Base-by-base conservation (phyloP, 257 asterid genomes). In the Echites panduratus region DNA sequence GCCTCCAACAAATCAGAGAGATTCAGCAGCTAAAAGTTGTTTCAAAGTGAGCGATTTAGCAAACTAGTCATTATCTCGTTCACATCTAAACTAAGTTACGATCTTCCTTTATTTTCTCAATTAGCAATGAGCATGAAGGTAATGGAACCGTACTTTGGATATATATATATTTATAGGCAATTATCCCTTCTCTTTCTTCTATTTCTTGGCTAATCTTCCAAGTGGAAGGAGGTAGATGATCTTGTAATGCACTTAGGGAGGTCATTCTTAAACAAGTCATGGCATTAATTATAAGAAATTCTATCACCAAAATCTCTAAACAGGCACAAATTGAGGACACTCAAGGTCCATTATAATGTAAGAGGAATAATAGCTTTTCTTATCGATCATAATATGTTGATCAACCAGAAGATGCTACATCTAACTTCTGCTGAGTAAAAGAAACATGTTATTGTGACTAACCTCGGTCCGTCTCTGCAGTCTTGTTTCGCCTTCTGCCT, bases 401-500 rank as follows among this genome's bases (percentile, higher is more conserved):
- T 56, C 32, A n/a, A 56, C 27, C 32, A 29, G 22, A 53, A 20
- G 14, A 22, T 13, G 62, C 22, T 56, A 13, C 32, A 56, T 56
- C 32, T 56, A 56, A 56, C 32, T n/a, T 49, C 17, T 26, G 17
- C 22, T 7, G 54, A 6, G n/a, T 70, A 14, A 38, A 6, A 27
- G 27, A 40, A 54, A 43, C 38, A 14, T n/a, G n/a, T n/a, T 2
- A 57, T 38, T 49, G 49, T 12, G 16, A 59, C 73, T 76, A 64
- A 80, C 84, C 84, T 80, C 81, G 20, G 40, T 59, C 3, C 67
- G 63, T 72, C 84, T 80, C 57, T 63, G 76, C 24, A 71, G 35
- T 73, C 73, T 80, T 68, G 81, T 74, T 52, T 80, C 78, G 44
- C 84, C 81, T 35, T 69, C 58, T 43, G 76, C 81, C 48, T 72